phyloP scores from a whole-genome alignment of 208 protist species.

The Leishmania major region DNA sequence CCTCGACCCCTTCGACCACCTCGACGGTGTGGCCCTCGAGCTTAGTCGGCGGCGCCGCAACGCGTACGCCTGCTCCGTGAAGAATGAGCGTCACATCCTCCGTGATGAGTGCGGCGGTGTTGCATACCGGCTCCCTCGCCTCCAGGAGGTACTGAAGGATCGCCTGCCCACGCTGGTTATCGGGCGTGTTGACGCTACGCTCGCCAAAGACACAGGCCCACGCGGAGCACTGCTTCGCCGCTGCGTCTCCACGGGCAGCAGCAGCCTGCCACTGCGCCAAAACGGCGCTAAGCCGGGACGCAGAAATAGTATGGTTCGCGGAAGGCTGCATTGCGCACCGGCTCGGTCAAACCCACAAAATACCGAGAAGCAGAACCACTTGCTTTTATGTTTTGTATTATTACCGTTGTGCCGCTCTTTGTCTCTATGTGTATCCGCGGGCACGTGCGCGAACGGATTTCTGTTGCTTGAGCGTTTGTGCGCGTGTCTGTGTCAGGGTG shows the following conservation, averaged over 20 bases:
- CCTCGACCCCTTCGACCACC: constrained; percentile 18
- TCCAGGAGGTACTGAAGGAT: constrained; percentile 83
- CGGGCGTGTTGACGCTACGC: constrained; percentile 59
- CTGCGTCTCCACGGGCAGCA: constrained; percentile 25
- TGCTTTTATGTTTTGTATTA: not conserved
- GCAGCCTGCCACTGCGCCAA: constrained; percentile 45
- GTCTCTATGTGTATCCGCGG: not conserved
- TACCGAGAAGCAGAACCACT: not conserved
- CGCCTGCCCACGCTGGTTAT: constrained; percentile 86
- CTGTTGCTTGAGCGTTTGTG: not conserved
- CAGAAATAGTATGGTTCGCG: constrained; percentile 42
- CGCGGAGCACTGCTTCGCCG: constrained; percentile 35
- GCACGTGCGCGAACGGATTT: not conserved
- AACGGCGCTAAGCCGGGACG: constrained; percentile 37
- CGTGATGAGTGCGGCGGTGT: constrained; percentile 62
- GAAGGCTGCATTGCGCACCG: constrained; percentile 10
- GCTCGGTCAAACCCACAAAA: not conserved
- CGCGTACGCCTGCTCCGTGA: constrained; percentile 23
- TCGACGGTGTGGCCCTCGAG: constrained; percentile 18
- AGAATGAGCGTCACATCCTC: constrained; percentile 45
- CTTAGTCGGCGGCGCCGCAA: constrained; percentile 27
- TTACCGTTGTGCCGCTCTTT: not conserved
- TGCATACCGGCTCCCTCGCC: constrained; percentile 39
- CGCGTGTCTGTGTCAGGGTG: not conserved
- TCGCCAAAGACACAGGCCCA: constrained; percentile 72